phyloP scores from a whole-genome alignment of 805 yeast genomes.

The Saturnispora kantuleensis region DNA sequence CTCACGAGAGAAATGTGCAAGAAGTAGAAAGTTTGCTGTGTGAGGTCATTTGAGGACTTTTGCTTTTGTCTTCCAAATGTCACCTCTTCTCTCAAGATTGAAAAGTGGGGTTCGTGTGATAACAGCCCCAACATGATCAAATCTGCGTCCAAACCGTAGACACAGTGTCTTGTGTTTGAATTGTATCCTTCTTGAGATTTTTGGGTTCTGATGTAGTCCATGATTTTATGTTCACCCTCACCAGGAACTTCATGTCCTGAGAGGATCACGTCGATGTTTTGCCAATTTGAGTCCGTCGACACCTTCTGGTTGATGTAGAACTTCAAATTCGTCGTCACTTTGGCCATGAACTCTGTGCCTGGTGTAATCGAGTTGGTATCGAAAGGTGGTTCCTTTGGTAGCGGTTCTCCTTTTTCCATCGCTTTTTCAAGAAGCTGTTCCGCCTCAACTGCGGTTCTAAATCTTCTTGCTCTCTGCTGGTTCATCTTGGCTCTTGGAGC shows the following conservation, averaged over 20 bases:
- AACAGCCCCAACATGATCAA: slow-evolving; percentile 86
- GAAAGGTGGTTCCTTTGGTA: slow-evolving; percentile 78
- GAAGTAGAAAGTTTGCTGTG: slow-evolving; percentile 71
- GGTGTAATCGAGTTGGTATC: slow-evolving; percentile 94
- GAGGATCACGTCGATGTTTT: slow-evolving; percentile 60
- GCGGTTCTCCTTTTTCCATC: slow-evolving; percentile 54
- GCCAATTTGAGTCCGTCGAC: slow-evolving; percentile 82
- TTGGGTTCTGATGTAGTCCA: slow-evolving; percentile 78
- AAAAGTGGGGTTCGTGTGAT: slow-evolving; percentile 93
- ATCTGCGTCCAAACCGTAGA: slow-evolving; percentile 95
- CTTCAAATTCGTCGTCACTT: slow-evolving; percentile 67
- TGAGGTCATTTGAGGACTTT: slow-evolving; percentile 37
- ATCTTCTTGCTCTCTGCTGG: slow-evolving; percentile 93
- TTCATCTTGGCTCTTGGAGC: slow-evolving; percentile 99
- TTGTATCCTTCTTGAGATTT: slow-evolving; percentile 67
- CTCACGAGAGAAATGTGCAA: slow-evolving; percentile 81
- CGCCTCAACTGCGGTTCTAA: slow-evolving; percentile 88
- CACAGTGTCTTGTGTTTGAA: slow-evolving; percentile 82
- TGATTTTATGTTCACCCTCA: slow-evolving; percentile 96
- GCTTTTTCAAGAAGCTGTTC: slow-evolving; percentile 72
- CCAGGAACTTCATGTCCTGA: slow-evolving; percentile 97
- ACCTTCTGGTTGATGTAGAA: slow-evolving; percentile 85
- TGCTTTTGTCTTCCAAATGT: slow-evolving; percentile 51
- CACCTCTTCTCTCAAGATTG: slow-evolving; percentile 91
- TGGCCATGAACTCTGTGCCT: slow-evolving; percentile 94